phyloP scores from a whole-genome alignment of 2,329 filamentous ascomycete species.

The Trichoderma oligosporum region DNA sequence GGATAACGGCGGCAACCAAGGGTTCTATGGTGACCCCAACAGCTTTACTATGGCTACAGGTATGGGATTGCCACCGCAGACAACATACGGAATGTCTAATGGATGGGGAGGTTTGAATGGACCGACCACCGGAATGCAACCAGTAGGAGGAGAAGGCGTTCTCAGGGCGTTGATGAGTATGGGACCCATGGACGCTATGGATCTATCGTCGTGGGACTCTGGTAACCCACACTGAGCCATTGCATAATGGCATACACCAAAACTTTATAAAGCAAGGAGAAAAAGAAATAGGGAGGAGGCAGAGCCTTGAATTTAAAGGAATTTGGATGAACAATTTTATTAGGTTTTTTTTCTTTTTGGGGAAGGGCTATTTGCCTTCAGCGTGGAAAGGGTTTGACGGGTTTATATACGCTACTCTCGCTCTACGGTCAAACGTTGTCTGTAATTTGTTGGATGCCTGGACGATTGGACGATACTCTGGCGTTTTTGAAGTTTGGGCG shows the following conservation, averaged over 20 bases:
- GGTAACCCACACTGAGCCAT: slow-evolving; percentile 26
- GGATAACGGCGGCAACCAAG: slow-evolving; percentile 31
- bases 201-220: slow-evolving; percentile 47
- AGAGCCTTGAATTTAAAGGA: background rate
- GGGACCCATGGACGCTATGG: slow-evolving; percentile 59
- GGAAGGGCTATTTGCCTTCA: background rate
- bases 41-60: slow-evolving; percentile 35
- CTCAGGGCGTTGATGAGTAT: slow-evolving; percentile 56
- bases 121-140: slow-evolving; percentile 46
- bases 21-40: slow-evolving; percentile 39
- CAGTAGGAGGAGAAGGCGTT: slow-evolving; percentile 55
- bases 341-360: background rate
- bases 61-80: slow-evolving; percentile 26
- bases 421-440: slow-evolving; percentile 1
- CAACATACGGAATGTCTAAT: slow-evolving; percentile 41
- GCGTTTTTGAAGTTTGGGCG: slow-evolving; percentile 6
- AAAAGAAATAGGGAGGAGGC: background rate
- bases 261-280: background rate
- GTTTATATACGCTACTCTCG: slow-evolving; percentile 9
- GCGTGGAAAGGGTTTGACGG: slow-evolving; percentile 14
- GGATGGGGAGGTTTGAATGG: slow-evolving; percentile 44
- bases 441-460: slow-evolving; percentile 1
- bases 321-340: background rate
- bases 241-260: background rate
- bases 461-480: slow-evolving; percentile 12